Evolutionary conservation across 768 basidiomycete species (phyloP), one percentile per base, ranked within the genome.

Genomic region (Cyclocybe aegerita): DNA sequence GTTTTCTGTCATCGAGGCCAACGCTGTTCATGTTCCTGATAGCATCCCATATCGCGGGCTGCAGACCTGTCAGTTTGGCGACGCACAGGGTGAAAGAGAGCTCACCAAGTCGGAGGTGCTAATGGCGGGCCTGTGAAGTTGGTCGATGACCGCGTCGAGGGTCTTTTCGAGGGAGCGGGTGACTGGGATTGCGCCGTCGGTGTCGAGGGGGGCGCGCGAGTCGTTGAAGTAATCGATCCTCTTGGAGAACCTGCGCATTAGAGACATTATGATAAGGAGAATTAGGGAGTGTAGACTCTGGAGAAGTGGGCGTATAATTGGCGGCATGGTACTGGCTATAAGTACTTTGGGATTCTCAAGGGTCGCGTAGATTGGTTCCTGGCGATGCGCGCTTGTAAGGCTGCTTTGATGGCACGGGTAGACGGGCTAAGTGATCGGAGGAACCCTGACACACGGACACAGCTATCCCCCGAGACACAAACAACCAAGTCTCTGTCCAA

Each of bases 1-100:
- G 65, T 29, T 78, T 64, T 52, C 87, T 78, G 60, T 90, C 87
- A 58, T 90, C 73, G 36, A 81, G 58, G 2, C 78, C 76, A 9
- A 62, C 53, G 1, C 59, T 67, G 39, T 67, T 66, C 12, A 66
- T 55, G 55, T 82, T 67, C 51, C 64, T 63, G 8, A 81, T 32
- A 9, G 78, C 78, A 61, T 88, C 78, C 32, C 65, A 48, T 44
- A 76, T 71, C 10, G 78, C 80, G 29, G 73, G 71, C 83, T 85
- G 54, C 39, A 31, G 35, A 29, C 45, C 9, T 37, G 39, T 38
- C 4, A 23, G 5, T 23, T 23, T 5, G 31, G 34, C 14, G 31
- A 34, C 33, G 41, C 9, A 32, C 15, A 33, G 9, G 30, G 17
- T 8, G 11, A 16, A 40, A 9, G 4, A 10, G 7, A 29, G 57